Conservation (phyloP, 768 basidiomycete genomes). For the Tylopilus balloui region DNA sequence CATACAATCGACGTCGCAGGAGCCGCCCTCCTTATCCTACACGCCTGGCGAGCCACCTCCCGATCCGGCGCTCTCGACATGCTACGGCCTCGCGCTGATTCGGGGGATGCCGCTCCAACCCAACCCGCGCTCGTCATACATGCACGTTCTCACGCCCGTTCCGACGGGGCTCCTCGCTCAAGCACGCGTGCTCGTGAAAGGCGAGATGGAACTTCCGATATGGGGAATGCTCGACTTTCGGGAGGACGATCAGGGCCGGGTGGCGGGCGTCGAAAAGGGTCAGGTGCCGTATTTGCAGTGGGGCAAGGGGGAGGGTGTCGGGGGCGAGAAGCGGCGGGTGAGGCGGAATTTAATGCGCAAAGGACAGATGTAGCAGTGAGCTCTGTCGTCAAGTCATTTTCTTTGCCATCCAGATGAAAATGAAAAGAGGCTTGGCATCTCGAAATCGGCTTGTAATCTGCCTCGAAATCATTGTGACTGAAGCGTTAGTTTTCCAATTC, state of each 20-base stretch:
- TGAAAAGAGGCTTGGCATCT: no score
- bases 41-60: conserved; percentile 52
- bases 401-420: no score
- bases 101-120: conserved; percentile 40
- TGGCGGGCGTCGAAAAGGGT: conserved; percentile 50
- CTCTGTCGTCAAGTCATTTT: no score
- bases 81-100: conserved; percentile 75
- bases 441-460: no score
- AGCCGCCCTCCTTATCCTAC: conserved; percentile 46
- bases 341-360: conserved; percentile 86
- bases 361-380: conserved; percentile 51
- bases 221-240: conserved; percentile 83
- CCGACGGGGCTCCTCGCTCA: conserved; percentile 43
- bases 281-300: conserved; percentile 76
- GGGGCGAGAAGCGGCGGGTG: conserved; percentile 66
- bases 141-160: conserved; percentile 83
- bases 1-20: not conserved
- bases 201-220: conserved; percentile 83
- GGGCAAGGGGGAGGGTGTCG: conserved; percentile 66
- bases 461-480: no score
- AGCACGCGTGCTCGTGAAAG: conserved; percentile 56
- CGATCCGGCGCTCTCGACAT: conserved; percentile 53
- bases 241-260: conserved; percentile 33
- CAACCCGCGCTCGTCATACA: conserved; percentile 25
- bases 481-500: no score